Evolutionary conservation across 2,329 filamentous ascomycete genomes (phyloP).

Genomic region (Beauveria caledonica): DNA sequence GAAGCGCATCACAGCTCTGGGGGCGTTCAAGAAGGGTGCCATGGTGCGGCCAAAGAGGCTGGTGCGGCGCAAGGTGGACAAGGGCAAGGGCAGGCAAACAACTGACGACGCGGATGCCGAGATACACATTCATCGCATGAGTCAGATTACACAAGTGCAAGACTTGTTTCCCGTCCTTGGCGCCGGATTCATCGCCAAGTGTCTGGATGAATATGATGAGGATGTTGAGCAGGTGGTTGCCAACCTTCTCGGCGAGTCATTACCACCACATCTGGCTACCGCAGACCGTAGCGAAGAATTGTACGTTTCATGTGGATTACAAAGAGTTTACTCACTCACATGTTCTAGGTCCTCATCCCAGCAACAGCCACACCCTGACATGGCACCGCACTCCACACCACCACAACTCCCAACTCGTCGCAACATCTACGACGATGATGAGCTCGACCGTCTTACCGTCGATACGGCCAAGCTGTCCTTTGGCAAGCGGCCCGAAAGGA

Average conservation of each 20-base stretch:
- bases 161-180: constrained; percentile 87
- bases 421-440: constrained; percentile 75
- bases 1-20: constrained; percentile 53
- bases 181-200: constrained; percentile 67
- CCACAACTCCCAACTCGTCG: constrained; percentile 49
- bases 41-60: constrained; percentile 43
- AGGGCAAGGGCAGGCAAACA: constrained; percentile 50
- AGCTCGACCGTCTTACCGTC: constrained; percentile 63
- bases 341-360: constrained; percentile 21
- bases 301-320: constrained; percentile 28
- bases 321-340: constrained; percentile 1
- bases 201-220: constrained; percentile 72
- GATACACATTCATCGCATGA: constrained; percentile 74
- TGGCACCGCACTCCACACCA: constrained; percentile 54
- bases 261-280: constrained; percentile 59
- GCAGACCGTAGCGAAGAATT: constrained; percentile 58
- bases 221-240: constrained; percentile 72
- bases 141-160: constrained; percentile 80
- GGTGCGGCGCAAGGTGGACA: constrained; percentile 49
- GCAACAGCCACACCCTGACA: constrained; percentile 22
- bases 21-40: constrained; percentile 49
- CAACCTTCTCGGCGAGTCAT: constrained; percentile 68
- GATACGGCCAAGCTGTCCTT: constrained; percentile 65
- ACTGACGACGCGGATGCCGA: constrained; percentile 32
- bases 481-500: constrained; percentile 59